Percentiles rank a stretch among this genome's conserved stretches.
Evolutionary conservation across 257 asterid genomes (phyloP).

Genomic region (Penstemon barbatus): DNA sequence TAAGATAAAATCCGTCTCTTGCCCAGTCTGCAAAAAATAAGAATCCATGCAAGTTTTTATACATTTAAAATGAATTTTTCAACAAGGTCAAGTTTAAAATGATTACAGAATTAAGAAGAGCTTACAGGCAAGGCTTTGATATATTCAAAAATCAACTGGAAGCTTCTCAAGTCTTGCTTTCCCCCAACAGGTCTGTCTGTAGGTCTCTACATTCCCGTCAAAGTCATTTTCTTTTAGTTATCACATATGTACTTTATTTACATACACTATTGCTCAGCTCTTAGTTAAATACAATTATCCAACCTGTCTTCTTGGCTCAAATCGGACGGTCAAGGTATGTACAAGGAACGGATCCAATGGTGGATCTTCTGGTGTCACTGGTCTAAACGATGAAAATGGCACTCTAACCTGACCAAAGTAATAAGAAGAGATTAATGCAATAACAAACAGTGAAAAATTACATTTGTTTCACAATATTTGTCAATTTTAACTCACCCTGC

Average conservation of each 20-base stretch:
- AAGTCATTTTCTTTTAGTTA: slow-evolving; percentile 17
- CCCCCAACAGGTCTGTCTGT: slow-evolving; percentile 55
- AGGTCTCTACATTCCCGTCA: slow-evolving; percentile 53
- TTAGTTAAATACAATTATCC: slow-evolving; percentile 1
- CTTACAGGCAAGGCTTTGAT: slow-evolving; percentile 96
- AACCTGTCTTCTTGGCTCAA: slow-evolving; percentile 98
- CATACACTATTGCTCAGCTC: neutral
- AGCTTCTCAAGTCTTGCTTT: slow-evolving; percentile 89
- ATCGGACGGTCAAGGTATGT: slow-evolving; percentile 87
- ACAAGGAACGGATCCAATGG: slow-evolving; percentile 95
- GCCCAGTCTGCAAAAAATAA: slow-evolving; percentile 77
- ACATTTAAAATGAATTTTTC: neutral
- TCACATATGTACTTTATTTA: neutral
- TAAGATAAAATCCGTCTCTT: slow-evolving; percentile 89
- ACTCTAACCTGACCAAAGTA: slow-evolving; percentile 71
- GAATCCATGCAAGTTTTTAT: slow-evolving; percentile 7
- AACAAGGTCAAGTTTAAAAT: neutral
- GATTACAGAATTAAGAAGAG: slow-evolving; percentile 1
- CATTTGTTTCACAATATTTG: neutral
- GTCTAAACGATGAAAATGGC: slow-evolving; percentile 89
- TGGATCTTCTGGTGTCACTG: slow-evolving; percentile 87
- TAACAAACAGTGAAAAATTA: neutral
- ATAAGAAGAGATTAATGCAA: neutral
- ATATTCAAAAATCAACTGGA: slow-evolving; percentile 86
- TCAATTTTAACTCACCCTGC: slow-evolving; percentile 70